Conservation (phyloP, 768 basidiomycete genomes). For the Brasilioporus rufonigricans region DNA sequence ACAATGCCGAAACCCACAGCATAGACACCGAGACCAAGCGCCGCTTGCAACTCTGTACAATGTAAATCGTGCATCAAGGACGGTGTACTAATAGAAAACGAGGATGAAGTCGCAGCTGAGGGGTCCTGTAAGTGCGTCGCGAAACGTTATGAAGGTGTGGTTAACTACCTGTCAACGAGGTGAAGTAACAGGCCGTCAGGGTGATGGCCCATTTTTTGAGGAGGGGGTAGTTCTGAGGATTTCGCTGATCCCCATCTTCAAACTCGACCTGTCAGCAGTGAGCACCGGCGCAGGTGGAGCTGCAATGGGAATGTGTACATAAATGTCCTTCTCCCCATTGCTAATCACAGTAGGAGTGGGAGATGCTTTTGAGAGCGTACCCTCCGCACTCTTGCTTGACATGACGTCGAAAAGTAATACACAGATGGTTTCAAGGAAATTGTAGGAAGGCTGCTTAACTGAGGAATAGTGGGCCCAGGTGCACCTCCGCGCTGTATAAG, state of each 20-base stretch:
- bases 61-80: slow-evolving; percentile 50
- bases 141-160: neutral
- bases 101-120: slow-evolving; percentile 46
- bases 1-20: slow-evolving; percentile 58
- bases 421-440: neutral
- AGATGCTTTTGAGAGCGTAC: neutral
- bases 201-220: slow-evolving; percentile 44
- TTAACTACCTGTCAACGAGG: slow-evolving; percentile 19
- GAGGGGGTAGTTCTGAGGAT: slow-evolving; percentile 37
- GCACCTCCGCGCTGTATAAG: slow-evolving; percentile 7
- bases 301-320: slow-evolving; percentile 2
- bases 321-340: slow-evolving; percentile 6
- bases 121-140: neutral
- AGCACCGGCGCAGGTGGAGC: neutral
- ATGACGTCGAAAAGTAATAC: slow-evolving; percentile 1
- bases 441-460: neutral
- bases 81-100: slow-evolving; percentile 52
- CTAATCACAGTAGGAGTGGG: neutral
- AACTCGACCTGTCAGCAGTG: slow-evolving; percentile 37
- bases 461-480: neutral
- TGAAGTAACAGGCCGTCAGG: slow-evolving; percentile 27
- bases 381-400: slow-evolving; percentile 7
- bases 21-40: slow-evolving; percentile 50
- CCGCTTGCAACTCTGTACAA: slow-evolving; percentile 43
- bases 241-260: slow-evolving; percentile 35